Evolutionary conservation across 1,284 basidiomycete genomes (phyloP), one percentile per base, ranked within the genome.

Genomic region (Puccinia coronata): DNA sequence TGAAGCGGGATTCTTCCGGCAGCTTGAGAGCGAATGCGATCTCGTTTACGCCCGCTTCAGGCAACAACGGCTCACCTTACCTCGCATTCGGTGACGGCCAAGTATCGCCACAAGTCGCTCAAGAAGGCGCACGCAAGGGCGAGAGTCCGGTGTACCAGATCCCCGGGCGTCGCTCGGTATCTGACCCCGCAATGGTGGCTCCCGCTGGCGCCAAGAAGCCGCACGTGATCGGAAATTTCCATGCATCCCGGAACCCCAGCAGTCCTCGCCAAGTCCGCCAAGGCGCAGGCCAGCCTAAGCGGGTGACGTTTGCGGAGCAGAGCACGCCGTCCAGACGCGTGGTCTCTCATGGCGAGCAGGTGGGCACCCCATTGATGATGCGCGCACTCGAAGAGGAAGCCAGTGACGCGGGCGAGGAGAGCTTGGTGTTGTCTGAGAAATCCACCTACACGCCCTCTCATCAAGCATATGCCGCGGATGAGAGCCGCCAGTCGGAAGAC

Each of bases 241-340:
- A 63, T 18, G 53, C 36, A 59, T 18, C 51, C 16, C 28, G 71
- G 16, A 53, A 47, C 49, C 11, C 53, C 2, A 61, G 28, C 18
- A 61, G 36, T 47, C 72, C 31, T 2, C 57, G 43, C 1, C n/a
- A 31, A 25, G 2, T 14, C 4, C 34, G 57, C 4, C 55, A 23
- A 14, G 36, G 23, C n/a, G n/a, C 34, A 20, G 43, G 36, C 3
- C 41, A 61, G 31, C 31, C 72, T 9, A 81, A 81, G 36, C 79
- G 79, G 49, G 79, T 81, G 28, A 81, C 79, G 18, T 81, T 81
- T 57, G 70, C 79, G 18, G 79, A 81, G 59, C 57, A 74, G 14
- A 49, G n/a, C 28, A 55, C 43, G 47, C 55, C 69, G 28, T 39
- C 71, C 6, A 70, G 71, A 8, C 55, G 71, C 5, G 71, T 74